Evolutionary conservation across 192 early-diverging fungal genomes (phyloP).

Genomic region (Backusella westeae): DNA sequence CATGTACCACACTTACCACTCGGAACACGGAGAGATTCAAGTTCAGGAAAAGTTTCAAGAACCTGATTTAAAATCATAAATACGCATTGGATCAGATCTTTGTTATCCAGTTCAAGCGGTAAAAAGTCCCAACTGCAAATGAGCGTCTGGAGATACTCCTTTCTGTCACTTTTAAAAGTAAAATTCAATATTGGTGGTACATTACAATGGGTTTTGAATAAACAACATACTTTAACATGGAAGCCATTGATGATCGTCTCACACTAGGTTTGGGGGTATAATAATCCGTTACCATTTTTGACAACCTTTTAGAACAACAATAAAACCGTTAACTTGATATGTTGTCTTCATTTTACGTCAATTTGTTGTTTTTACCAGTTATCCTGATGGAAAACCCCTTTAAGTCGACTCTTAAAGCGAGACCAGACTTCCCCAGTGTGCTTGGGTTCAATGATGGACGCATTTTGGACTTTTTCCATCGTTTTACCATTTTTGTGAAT

Average conservation of each 20-base stretch:
- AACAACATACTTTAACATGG: slow-evolving; percentile 15
- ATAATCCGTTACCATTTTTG: slow-evolving; percentile 19
- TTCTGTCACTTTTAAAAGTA: slow-evolving; percentile 35
- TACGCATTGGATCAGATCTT: slow-evolving; percentile 66
- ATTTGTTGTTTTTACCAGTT: slow-evolving; percentile 9
- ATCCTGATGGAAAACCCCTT: slow-evolving; percentile 17
- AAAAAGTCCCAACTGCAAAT: slow-evolving; percentile 69
- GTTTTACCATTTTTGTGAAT: neutral
- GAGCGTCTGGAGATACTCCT: slow-evolving; percentile 44
- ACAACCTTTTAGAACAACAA: slow-evolving; percentile 13
- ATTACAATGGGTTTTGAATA: neutral
- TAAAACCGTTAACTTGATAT: too few species aligned
- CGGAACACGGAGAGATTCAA: slow-evolving; percentile 58
- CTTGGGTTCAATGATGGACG: neutral
- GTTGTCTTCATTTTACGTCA: neutral
- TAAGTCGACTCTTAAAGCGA: slow-evolving; percentile 16
- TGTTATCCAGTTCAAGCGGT: slow-evolving; percentile 58
- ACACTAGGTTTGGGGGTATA: slow-evolving; percentile 25
- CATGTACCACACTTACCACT: slow-evolving; percentile 33
- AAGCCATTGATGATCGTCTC: neutral
- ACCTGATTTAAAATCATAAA: slow-evolving; percentile 69
- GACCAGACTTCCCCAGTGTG: slow-evolving; percentile 16
- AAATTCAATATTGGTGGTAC: neutral
- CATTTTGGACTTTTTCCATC: neutral
- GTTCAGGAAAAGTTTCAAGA: slow-evolving; percentile 44